Percentiles rank a stretch among this genome's conserved stretches.
Conservation (phyloP, 225 moss, liverwort and hornwort species). For the Antitrichia curtipendula region DNA sequence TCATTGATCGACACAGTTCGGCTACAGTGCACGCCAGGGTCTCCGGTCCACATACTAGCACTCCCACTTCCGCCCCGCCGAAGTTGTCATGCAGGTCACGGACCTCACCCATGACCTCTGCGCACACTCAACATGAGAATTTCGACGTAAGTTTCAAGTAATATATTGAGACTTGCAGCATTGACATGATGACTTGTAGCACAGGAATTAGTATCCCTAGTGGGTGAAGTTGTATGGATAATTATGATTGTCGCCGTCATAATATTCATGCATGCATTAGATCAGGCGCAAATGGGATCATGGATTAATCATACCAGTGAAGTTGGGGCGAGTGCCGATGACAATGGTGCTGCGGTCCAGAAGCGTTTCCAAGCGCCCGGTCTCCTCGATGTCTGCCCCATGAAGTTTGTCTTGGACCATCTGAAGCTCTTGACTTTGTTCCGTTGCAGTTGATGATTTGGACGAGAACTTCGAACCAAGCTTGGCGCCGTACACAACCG, state of each 20-base stretch:
- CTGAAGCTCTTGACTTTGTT: neutral
- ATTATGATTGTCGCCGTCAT: neutral
- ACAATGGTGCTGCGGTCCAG: neutral
- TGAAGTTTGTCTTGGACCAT: neutral
- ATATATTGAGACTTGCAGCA: neutral
- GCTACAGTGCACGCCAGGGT: slow-evolving; percentile 27
- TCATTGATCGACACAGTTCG: slow-evolving; percentile 5
- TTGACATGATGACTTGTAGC: neutral
- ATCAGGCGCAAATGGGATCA: neutral
- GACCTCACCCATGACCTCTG: slow-evolving; percentile 5
- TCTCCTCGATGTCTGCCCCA: neutral
- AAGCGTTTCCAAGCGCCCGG: neutral
- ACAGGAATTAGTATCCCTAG: neutral
- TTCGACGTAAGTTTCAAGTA: neutral
- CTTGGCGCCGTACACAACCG: neutral
- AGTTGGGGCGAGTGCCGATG: slow-evolving; percentile 1
- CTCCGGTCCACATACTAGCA: slow-evolving; percentile 36
- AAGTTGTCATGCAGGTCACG: neutral
- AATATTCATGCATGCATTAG: neutral
- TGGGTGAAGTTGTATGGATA: neutral
- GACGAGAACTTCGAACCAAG: neutral
- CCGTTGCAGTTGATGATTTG: neutral
- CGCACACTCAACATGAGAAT: neutral
- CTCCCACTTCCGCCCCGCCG: slow-evolving; percentile 22
- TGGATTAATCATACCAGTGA: neutral